Percentiles rank a stretch among this genome's conserved stretches.
Conservation (phyloP, 805 yeast species). For the Schizosaccharomyces cryophilus region DNA sequence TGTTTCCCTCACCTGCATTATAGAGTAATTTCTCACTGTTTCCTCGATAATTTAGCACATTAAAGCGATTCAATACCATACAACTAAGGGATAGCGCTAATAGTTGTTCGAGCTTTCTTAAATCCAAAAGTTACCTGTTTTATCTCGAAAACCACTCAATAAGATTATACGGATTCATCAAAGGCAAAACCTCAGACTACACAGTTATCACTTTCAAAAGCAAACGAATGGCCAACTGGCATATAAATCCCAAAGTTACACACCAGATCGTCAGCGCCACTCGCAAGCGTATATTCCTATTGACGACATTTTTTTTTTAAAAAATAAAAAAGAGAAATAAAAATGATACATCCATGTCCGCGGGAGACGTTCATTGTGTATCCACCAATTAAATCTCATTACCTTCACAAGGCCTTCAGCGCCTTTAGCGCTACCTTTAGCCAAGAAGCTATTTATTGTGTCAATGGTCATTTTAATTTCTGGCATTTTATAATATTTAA, state of each 20-base stretch:
- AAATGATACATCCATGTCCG: conserved; percentile 80
- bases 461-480: conserved; percentile 59
- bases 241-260: conserved; percentile 38
- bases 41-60: conserved; percentile 2
- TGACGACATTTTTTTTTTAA: conserved; percentile 13
- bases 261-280: conserved; percentile 36
- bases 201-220: conserved; percentile 48
- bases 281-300: conserved; percentile 45
- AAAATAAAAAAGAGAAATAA: conserved; percentile 49
- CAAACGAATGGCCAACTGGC: conserved; percentile 42
- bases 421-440: conserved; percentile 88
- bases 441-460: conserved; percentile 58
- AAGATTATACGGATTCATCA: conserved; percentile 23
- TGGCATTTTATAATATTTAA: conserved; percentile 37
- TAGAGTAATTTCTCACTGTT: conserved; percentile 17
- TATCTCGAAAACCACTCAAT: conserved; percentile 76
- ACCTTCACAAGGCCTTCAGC: conserved; percentile 86
- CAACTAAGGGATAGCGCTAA: conserved; percentile 43
- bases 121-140: conserved; percentile 36
- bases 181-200: conserved; percentile 74
- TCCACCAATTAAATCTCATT: conserved; percentile 76
- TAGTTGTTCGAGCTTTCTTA: conserved; percentile 26
- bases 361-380: conserved; percentile 69
- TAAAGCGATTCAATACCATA: conserved; percentile 23
- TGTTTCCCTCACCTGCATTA: conserved; percentile 59